phyloP scores from a whole-genome alignment of 106 monocot genomes.

The Allium fistulosum region DNA sequence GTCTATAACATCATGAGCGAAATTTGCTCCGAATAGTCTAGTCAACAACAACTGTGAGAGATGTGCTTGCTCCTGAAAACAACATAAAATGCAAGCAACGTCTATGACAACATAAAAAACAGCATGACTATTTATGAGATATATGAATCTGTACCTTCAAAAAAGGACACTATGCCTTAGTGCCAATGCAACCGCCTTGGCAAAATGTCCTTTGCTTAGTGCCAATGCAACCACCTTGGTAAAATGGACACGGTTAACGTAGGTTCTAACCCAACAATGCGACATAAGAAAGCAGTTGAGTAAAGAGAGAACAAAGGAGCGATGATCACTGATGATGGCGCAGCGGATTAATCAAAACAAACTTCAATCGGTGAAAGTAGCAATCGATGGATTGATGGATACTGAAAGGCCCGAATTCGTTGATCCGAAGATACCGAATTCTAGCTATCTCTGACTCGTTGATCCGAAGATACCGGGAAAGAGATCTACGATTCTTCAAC shows the following conservation, averaged over 20 bases:
- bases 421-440: too few relatives aligned
- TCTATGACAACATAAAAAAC: too few relatives aligned
- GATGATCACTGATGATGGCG: slow-evolving; percentile 77
- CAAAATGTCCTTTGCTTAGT: too few relatives aligned
- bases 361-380: too few relatives aligned
- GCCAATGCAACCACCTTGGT: slow-evolving; percentile 74
- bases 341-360: too few relatives aligned
- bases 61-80: slow-evolving; percentile 63
- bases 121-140: too few relatives aligned
- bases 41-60: slow-evolving; percentile 93
- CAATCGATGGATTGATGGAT: too few relatives aligned
- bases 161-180: slow-evolving; percentile 90
- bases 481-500: too few relatives aligned
- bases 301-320: slow-evolving; percentile 74
- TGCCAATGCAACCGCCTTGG: slow-evolving; percentile 90
- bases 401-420: too few relatives aligned
- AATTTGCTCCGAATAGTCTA: slow-evolving; percentile 94
- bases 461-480: too few relatives aligned
- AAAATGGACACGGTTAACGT: slow-evolving; percentile 79
- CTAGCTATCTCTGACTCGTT: too few relatives aligned
- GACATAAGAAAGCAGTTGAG: slow-evolving; percentile 78
- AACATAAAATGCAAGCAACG: background rate
- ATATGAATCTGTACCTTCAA: slow-evolving; percentile 55
- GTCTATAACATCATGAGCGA: slow-evolving; percentile 87
- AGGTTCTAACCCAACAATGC: slow-evolving; percentile 65